These are phyloP conservation scores for Teunomyces atbi DNA, from an alignment of 805 yeast species.

Conservation along the genomic window DNA sequence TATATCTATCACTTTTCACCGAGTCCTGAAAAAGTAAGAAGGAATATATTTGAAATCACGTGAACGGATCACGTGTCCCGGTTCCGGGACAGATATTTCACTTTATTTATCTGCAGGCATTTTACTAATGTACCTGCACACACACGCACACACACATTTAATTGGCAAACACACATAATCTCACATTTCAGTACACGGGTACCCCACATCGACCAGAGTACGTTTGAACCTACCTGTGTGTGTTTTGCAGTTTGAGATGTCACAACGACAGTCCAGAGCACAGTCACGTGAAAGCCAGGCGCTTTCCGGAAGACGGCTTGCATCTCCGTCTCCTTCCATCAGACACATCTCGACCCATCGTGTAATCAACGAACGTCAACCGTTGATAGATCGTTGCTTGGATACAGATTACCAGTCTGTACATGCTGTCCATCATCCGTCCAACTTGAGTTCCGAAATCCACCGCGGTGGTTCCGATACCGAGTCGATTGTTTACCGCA, in stretches of 20 bases:
- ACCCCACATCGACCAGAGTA: not conserved
- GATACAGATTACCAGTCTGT: not conserved
- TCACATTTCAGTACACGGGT: not conserved
- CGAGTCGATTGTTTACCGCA: constrained; percentile 9
- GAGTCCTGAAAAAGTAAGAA: too few species aligned
- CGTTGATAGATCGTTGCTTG: constrained; percentile 6
- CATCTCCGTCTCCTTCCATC: constrained; percentile 12
- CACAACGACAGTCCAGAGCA: not conserved
- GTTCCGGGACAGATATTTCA: too few species aligned
- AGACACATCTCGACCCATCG: constrained; percentile 20
- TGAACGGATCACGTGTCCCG: constrained; percentile 1
- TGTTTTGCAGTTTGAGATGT: too few species aligned
- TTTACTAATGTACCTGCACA: constrained; percentile 1
- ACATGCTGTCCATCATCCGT: not conserved
- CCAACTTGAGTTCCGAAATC: not conserved
- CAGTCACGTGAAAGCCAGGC: constrained; percentile 2
- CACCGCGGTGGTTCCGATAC: constrained; percentile 4
- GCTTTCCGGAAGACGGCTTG: constrained; percentile 1
- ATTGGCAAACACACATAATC: too few species aligned
- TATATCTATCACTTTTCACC: not conserved
- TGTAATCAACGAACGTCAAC: constrained; percentile 17
- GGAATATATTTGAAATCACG: not conserved
- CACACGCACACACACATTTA: too few species aligned
- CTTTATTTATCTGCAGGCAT: too few species aligned
- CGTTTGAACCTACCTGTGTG: too few species aligned